Base-by-base conservation (phyloP, 2,329 filamentous ascomycete genomes). In the Aotearoamyces nothofagi region DNA sequence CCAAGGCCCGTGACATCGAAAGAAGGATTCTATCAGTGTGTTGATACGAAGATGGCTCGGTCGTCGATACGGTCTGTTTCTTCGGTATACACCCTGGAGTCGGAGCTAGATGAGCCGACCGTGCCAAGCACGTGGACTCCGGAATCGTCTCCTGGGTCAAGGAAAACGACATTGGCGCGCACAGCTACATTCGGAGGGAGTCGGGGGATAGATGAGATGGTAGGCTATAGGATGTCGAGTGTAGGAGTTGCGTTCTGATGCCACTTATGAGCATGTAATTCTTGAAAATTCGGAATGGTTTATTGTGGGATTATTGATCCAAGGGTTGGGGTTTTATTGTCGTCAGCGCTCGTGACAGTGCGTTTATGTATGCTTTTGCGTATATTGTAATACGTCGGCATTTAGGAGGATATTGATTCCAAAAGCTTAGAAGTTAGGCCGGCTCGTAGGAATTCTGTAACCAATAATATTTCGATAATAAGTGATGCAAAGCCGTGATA, bases 1-100 rank as follows among this genome's bases (percentile, higher is more conserved):
- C 68, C 68, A 2, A 59, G 51, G 22, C 63, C 67, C 7, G 48
- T 71, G 24, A 65, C 54, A 23, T 54, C 50, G 14, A 50, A 47
- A 7, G 63, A 71, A 16, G 69, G 66, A 4, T 74, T 69, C 46
- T 75, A 75, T 42, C 63, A 71, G 45, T 66, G 62, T 30, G 52
- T 70, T 10, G 53, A 20, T 16, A 19, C 26, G 15, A 7, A 13
- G 10, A 8, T 28, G 10, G 15, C 9, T 3, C 14, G 17, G 15
- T 17, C 5, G 15, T 26, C 3, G 24, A 17, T 27, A 44, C 43
- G 22, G 45, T 57, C 29, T 59, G 61, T 31, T 62, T 60, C 15
- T 43, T 54, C 26, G 58, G 57, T 25, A 63, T 60, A 61, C 29
- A 64, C 64, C 4, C 66, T 65, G 54, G 58, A 58, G 32, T 61